Base-by-base conservation (phyloP, 768 basidiomycete genomes). In the Antrodiella citrinella region DNA sequence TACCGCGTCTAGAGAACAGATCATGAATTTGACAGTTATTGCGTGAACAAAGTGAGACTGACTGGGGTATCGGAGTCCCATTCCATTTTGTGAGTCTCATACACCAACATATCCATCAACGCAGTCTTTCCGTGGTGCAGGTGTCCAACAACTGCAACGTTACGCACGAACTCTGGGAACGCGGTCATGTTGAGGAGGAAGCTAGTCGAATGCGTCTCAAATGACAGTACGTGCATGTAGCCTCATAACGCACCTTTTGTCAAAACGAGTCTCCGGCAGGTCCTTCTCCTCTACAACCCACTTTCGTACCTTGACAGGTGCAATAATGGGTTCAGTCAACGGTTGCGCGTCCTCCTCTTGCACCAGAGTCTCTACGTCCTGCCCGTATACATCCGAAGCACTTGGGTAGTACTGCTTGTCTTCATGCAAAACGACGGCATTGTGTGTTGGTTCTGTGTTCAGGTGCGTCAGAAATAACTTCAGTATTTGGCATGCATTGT, bases 271-370 rank as follows among this genome's bases (percentile, higher is more conserved):
- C 65, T 91, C 84, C 21, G 94, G 95, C 76, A 96, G 84, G 56
- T 85, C 87, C 68, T 95, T 95, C 70, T 96, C 92, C 62, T 95
- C 91, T 4, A 97, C 82, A 0, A 82, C 80, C 86, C 95, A 99
- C 75, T 85, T 92, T 53, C 93, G 78, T 45, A 92, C 84, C 71
- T 97, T 96, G 51, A 98, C 78, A 26, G 96, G 96, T 10, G 91
- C 92, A 56, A 99, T 75, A 53, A 99, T 94, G 18, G 96, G 96
- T 61, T 98, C 91, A 2, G 91, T 78, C 18, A 99, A 76, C 12
- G 92, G 92, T 65, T 99, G 96, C 2, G 90, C 82, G 63, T 99
- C 96, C 69, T 99, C 96, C 67, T 99, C 96, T 64, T 98, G 96
- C 2, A 99, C 96, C 57, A 98, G 69, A 1, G 96, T 88, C 69